These are phyloP conservation scores for Jaapia argillacea DNA, from an alignment of 768 basidiomycete species.

Conservation along the genomic window DNA sequence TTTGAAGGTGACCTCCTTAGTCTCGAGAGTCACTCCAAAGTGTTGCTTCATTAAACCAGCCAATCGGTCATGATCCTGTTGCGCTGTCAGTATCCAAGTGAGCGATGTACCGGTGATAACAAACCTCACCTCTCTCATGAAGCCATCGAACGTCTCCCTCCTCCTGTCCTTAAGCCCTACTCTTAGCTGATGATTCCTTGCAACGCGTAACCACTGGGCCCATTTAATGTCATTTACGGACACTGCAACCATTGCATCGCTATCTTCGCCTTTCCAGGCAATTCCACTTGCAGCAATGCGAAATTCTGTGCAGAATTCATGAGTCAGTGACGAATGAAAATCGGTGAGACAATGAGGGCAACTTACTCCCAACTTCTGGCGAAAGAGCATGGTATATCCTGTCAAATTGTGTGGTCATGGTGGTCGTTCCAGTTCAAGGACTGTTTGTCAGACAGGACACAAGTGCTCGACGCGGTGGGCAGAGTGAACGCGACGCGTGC, in stretches of 20 bases:
- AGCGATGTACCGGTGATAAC: not conserved
- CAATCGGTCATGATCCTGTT: slow-evolving; percentile 86
- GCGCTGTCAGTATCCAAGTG: not conserved
- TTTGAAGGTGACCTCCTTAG: slow-evolving; percentile 78
- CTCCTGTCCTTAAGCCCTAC: slow-evolving; percentile 71
- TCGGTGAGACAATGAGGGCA: not conserved
- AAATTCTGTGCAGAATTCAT: slow-evolving; percentile 40
- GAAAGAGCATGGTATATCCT: slow-evolving; percentile 69
- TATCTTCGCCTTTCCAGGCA: slow-evolving; percentile 85
- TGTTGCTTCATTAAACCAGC: slow-evolving; percentile 73
- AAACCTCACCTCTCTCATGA: slow-evolving; percentile 69
- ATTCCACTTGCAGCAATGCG: slow-evolving; percentile 86
- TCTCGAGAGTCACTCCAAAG: slow-evolving; percentile 79
- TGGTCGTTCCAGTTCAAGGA: too few relatives aligned
- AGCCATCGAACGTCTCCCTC: slow-evolving; percentile 88
- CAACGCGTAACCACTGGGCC: slow-evolving; percentile 88
- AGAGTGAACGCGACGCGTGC: slow-evolving; percentile 16
- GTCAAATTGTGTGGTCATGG: slow-evolving; percentile 79
- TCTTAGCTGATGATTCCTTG: slow-evolving; percentile 84
- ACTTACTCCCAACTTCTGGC: slow-evolving; percentile 76
- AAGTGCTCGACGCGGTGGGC: too few relatives aligned
- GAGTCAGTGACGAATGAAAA: slow-evolving; percentile 4
- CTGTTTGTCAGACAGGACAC: too few relatives aligned
- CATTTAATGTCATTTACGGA: slow-evolving; percentile 71
- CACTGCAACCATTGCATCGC: slow-evolving; percentile 52